Conservation (phyloP, 2,329 filamentous ascomycete genomes). For the Shiraia sp. region DNA sequence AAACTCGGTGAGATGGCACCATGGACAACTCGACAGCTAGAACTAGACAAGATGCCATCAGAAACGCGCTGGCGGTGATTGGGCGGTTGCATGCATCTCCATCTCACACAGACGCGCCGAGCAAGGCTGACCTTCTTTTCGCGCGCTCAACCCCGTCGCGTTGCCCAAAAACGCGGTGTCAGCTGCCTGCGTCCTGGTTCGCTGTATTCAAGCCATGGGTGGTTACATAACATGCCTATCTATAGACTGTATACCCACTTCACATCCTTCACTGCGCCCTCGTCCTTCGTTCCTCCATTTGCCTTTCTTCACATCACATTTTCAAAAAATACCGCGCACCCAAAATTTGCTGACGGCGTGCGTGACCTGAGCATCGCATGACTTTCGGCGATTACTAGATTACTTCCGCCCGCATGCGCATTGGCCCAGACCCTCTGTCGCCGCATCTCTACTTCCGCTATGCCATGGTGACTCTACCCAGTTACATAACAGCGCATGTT, state of each 20-base stretch:
- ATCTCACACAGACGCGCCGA: no score
- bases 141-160: constrained; percentile 1
- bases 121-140: constrained; percentile 13
- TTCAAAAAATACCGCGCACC: constrained; percentile 5
- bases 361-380: constrained; percentile 36
- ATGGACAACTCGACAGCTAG: no score
- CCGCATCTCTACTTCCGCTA: constrained; percentile 15
- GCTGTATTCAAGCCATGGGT: constrained; percentile 3
- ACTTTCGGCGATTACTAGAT: constrained; percentile 23
- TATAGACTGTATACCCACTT: background rate
- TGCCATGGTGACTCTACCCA: constrained; percentile 1
- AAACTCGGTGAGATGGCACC: constrained; percentile 1
- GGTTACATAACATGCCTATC: constrained; percentile 2
- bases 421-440: constrained; percentile 3
- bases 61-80: no score
- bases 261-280: no score
- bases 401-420: constrained; percentile 2
- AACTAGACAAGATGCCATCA: constrained; percentile 18
- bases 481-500: constrained; percentile 51
- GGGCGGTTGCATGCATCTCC: no score
- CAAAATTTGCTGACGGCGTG: constrained; percentile 30
- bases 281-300: no score
- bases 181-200: no score
- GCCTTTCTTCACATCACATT: no score
- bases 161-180: constrained; percentile 24